Evolutionary conservation across 768 basidiomycete species (phyloP).

Genomic region (Rhizopogon vesiculosus): DNA sequence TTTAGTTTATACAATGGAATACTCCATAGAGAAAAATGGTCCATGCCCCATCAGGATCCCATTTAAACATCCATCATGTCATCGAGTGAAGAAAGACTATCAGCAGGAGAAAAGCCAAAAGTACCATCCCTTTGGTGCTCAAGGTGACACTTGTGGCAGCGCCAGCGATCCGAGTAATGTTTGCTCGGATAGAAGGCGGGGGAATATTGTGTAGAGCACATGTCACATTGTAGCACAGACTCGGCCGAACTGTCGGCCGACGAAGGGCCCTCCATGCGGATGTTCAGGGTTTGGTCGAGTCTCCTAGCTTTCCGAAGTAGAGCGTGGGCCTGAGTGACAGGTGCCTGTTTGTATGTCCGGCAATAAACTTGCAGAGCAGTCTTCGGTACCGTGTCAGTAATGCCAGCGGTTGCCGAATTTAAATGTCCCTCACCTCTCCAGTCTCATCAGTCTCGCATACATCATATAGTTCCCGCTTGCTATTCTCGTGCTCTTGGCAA

Average conservation of each 20-base stretch:
- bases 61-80: neutral
- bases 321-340: constrained; percentile 68
- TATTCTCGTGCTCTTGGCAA: constrained; percentile 72
- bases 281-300: constrained; percentile 66
- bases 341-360: constrained; percentile 78
- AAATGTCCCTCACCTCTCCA: constrained; percentile 56
- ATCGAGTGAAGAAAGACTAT: neutral
- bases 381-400: constrained; percentile 33
- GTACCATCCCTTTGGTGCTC: neutral
- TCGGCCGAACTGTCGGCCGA: constrained; percentile 9
- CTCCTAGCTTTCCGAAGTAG: constrained; percentile 86
- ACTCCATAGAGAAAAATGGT: neutral
- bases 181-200: constrained; percentile 63
- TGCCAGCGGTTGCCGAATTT: neutral
- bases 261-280: constrained; percentile 31
- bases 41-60: neutral
- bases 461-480: constrained; percentile 67
- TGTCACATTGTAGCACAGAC: constrained; percentile 42
- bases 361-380: constrained; percentile 89
- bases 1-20: neutral
- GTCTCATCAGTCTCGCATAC: constrained; percentile 83
- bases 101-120: neutral
- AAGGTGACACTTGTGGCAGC: constrained; percentile 45
- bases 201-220: constrained; percentile 66
- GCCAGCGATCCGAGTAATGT: constrained; percentile 19